A percentile compares a stretch with the other conserved stretches of the same genome.
Conservation (phyloP, 208 protist genomes). For the Leishmania mexicana region DNA sequence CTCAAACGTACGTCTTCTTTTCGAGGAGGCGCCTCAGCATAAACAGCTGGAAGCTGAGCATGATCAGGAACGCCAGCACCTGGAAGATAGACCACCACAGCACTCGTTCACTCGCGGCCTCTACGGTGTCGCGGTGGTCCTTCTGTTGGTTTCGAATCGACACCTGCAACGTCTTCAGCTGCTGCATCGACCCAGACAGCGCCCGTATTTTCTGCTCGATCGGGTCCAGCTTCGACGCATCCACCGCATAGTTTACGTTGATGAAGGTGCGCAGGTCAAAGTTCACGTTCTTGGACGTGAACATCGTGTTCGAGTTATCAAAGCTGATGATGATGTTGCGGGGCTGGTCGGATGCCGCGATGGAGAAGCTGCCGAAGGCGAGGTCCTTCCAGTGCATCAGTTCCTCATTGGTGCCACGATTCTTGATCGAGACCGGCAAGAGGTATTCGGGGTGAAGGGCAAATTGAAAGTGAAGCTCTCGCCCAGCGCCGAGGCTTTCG, state of each 20-base stretch:
- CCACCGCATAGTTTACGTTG: conserved; percentile 30
- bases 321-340: conserved; percentile 41
- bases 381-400: conserved; percentile 34
- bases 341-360: conserved; percentile 22
- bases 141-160: conserved; percentile 54
- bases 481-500: conserved; percentile 36
- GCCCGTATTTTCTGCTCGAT: conserved; percentile 60
- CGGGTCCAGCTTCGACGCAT: conserved; percentile 53
- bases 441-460: conserved; percentile 27
- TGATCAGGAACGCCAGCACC: conserved; percentile 53
- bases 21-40: conserved; percentile 85
- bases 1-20: conserved; percentile 70
- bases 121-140: conserved; percentile 70
- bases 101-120: conserved; percentile 59
- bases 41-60: conserved; percentile 74
- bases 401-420: conserved; percentile 19
- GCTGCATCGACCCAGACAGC: conserved; percentile 36
- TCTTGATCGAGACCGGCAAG: conserved; percentile 30
- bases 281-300: conserved; percentile 38
- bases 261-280: conserved; percentile 55
- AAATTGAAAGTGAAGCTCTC: conserved; percentile 58
- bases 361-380: conserved; percentile 36
- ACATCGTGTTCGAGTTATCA: conserved; percentile 52
- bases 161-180: conserved; percentile 58
- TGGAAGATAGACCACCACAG: conserved; percentile 80